Evolutionary conservation across 2,329 filamentous ascomycete species (phyloP), one percentile per base, ranked within the genome.

Genomic region (Microdochium paspali): DNA sequence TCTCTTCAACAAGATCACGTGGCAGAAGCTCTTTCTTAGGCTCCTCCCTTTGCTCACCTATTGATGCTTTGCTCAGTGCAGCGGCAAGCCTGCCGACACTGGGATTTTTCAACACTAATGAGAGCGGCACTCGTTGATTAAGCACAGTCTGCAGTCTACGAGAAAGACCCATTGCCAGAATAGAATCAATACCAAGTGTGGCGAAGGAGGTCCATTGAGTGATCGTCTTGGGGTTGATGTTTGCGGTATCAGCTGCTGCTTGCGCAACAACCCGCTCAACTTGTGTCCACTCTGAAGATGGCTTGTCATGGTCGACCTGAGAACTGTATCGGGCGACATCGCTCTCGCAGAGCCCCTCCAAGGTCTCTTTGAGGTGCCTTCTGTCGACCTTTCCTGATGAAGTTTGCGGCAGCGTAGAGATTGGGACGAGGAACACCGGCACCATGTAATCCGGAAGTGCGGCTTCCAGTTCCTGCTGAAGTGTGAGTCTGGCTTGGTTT

Each of bases 151-250:
- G 72, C 0, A 95, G 60, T 15, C 63, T 58, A 47, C 73, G 79
- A 0, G 85, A 77, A 9, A 94, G 65, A 1, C 76, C 68, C 52
- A 95, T 94, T 0, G 87, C 87, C 7, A 84, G 85, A 24, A 95
- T 80, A 0, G 90, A 95, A 60, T 95, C 89, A 5, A 96, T 63
- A 0, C 90, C 90, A 2, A 95, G 63, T n/a, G 76, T 79, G 47
- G 85, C 82, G 50, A 95, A 85, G 0, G 89, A 88, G 0, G 81
- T 84, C 66, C 82, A 82, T 26, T 77, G 76, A 10, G 65, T 67
- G 31, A 95, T 70, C 0, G 70, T 64, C 1, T 61, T 54, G 3
- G 58, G 48, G 0, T 75, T 58, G 1, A 79, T 58, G 0, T 66
- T 59, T 2, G 84, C 69, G 0, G 74, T 66, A 4, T 70, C 55